These are phyloP conservation scores for Acidomyces sp. DNA, from an alignment of 495 filamentous ascomycete genomes.

Conservation along the genomic window DNA sequence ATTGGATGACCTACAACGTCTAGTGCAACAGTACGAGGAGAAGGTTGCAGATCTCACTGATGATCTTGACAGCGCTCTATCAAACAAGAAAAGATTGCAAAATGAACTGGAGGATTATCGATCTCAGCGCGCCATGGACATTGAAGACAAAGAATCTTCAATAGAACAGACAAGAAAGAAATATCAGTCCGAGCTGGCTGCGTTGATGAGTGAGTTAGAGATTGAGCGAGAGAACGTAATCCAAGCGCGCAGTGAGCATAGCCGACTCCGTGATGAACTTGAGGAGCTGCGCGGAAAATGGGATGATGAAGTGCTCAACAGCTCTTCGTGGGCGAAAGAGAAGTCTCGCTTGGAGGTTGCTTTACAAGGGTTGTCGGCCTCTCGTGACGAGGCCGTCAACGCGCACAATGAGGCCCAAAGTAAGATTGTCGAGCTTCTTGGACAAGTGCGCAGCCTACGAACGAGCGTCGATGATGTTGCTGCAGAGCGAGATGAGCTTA, in stretches of 20 bases:
- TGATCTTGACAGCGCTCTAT: constrained; percentile 71
- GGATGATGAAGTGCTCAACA: constrained; percentile 97
- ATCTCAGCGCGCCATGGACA: constrained; percentile 83
- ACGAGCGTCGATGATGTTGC: constrained; percentile 75
- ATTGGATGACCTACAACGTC: constrained; percentile 80
- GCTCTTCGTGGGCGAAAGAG: constrained; percentile 96
- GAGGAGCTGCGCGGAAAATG: constrained; percentile 92
- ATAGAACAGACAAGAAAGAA: constrained; percentile 97
- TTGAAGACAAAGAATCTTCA: constrained; percentile 90
- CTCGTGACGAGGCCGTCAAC: constrained; percentile 79
- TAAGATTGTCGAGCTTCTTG: constrained; percentile 77
- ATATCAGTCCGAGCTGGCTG: constrained; percentile 85
- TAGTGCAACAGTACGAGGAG: constrained; percentile 80
- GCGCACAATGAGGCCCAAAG: constrained; percentile 92
- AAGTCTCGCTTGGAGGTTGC: constrained; percentile 85
- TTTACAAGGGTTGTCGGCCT: constrained; percentile 75
- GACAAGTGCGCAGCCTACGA: constrained; percentile 78
- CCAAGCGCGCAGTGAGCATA: constrained; percentile 44
- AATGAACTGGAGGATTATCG: constrained; percentile 97
- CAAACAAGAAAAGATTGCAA: constrained; percentile 88
- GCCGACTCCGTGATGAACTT: constrained; percentile 77
- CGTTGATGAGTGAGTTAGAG: constrained; percentile 80
- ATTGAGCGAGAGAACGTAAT: constrained; percentile 79
- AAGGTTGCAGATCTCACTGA: constrained; percentile 83
- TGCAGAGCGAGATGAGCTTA: constrained; percentile 69